These are phyloP conservation scores for Globisporangium barbulae DNA, from an alignment of 352 stramenopile species.

Conservation along the genomic window DNA sequence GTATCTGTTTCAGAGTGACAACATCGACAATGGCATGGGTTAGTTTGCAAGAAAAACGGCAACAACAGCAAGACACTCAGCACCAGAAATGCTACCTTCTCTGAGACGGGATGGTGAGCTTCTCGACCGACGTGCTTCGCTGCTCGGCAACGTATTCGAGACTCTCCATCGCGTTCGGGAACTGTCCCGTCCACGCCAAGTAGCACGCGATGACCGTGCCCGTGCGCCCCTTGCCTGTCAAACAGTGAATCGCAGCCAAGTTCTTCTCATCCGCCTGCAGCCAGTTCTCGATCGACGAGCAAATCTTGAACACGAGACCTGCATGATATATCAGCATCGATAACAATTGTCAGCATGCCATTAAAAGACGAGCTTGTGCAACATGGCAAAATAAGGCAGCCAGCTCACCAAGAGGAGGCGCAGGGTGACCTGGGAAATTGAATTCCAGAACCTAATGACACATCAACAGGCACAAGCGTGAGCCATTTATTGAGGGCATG, in stretches of 20 bases:
- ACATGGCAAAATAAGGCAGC: neutral
- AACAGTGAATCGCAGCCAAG: conserved; percentile 95
- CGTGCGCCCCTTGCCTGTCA: conserved; percentile 95
- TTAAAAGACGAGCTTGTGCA: neutral
- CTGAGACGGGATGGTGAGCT: conserved; percentile 96
- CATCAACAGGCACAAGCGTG: neutral
- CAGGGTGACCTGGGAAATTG: conserved; percentile 96
- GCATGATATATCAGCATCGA: neutral
- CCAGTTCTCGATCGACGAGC: conserved; percentile 97
- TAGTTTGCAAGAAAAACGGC: neutral
- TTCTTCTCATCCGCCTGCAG: conserved; percentile 94
- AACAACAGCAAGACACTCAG: neutral
- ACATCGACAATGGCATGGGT: neutral
- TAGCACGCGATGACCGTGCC: conserved; percentile 94
- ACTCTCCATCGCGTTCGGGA: conserved; percentile 90
- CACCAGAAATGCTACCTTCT: conserved; percentile 53
- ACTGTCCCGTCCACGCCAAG: conserved; percentile 93
- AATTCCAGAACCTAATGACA: conserved; percentile 88
- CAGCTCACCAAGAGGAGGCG: conserved; percentile 88
- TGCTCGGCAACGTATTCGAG: conserved; percentile 93
- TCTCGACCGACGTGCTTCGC: conserved; percentile 83
- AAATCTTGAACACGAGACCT: conserved; percentile 96
- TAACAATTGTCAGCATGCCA: neutral
- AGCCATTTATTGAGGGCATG: neutral
- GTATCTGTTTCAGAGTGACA: conserved; percentile 60